phyloP scores from a whole-genome alignment of 305 asterid species.

The Solanum aculeatissimum region DNA sequence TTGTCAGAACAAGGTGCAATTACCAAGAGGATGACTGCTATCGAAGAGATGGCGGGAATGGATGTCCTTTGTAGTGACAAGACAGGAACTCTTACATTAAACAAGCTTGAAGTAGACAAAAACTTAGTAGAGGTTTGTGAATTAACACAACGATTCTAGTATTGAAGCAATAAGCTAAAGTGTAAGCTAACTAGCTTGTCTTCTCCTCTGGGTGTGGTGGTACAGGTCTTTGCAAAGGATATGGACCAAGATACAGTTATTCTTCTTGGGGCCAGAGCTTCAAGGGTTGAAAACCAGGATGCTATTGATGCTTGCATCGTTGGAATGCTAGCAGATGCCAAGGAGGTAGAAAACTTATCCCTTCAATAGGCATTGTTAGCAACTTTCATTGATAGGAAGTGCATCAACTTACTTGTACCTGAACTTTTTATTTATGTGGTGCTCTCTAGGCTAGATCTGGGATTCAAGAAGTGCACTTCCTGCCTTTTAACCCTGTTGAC shows the following conservation, averaged over 20 bases:
- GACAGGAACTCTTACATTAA: conserved; percentile 67
- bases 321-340: conserved; percentile 74
- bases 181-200: not conserved
- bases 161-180: not conserved
- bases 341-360: conserved; percentile 35
- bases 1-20: conserved; percentile 89
- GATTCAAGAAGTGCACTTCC: conserved; percentile 60
- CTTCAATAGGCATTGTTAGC: not conserved
- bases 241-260: conserved; percentile 45
- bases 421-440: not conserved
- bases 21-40: conserved; percentile 75
- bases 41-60: conserved; percentile 77
- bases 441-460: conserved; percentile 56
- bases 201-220: not conserved
- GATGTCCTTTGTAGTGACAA: conserved; percentile 71
- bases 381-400: not conserved
- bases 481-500: conserved; percentile 71
- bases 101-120: conserved; percentile 58
- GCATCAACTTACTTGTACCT: not conserved
- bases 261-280: conserved; percentile 73
- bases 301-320: conserved; percentile 94
- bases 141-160: not conserved
- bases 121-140: conserved; percentile 44
- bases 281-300: conserved; percentile 92
- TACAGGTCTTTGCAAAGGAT: conserved; percentile 48